These are phyloP conservation scores for Monascus purpureus DNA, from an alignment of 495 filamentous ascomycete genomes.

Conservation along the genomic window DNA sequence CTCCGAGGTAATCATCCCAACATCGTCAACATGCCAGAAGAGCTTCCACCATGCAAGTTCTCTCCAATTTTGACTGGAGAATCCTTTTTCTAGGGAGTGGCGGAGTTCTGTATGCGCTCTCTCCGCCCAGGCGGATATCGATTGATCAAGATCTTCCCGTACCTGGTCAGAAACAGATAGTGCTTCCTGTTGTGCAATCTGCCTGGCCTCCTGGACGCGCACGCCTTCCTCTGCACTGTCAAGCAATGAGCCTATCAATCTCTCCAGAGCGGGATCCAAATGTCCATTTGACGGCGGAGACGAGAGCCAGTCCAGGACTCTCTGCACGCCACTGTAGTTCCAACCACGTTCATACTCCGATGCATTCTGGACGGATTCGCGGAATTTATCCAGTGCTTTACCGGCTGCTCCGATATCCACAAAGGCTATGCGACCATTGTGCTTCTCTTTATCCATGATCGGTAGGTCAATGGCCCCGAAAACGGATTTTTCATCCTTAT, in stretches of 20 bases:
- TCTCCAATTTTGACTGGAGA: slow-evolving; percentile 54
- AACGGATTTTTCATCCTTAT: slow-evolving; percentile 27
- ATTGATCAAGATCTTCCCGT: slow-evolving; percentile 36
- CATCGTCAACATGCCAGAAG: slow-evolving; percentile 87
- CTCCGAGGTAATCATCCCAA: slow-evolving; percentile 63
- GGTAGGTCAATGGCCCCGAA: slow-evolving; percentile 42
- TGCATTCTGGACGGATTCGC: slow-evolving; percentile 52
- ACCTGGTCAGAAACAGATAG: slow-evolving; percentile 26
- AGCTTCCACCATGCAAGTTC: slow-evolving; percentile 87
- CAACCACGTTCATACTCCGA: slow-evolving; percentile 57
- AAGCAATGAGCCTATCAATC: slow-evolving; percentile 53
- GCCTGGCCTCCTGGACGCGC: slow-evolving; percentile 30
- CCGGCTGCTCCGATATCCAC: slow-evolving; percentile 41
- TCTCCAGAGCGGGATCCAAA: slow-evolving; percentile 47
- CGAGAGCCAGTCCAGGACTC: slow-evolving; percentile 54
- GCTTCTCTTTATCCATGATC: slow-evolving; percentile 16
- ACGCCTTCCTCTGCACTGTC: slow-evolving; percentile 42
- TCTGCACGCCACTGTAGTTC: slow-evolving; percentile 54
- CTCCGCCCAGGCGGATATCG: slow-evolving; percentile 60
- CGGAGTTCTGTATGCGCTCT: slow-evolving; percentile 71
- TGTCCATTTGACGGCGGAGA: slow-evolving; percentile 27
- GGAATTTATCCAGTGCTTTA: slow-evolving; percentile 49
- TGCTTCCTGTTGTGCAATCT: slow-evolving; percentile 17
- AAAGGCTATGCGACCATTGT: slow-evolving; percentile 20
- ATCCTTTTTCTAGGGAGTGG: slow-evolving; percentile 58